Evolutionary conservation across 371 early-diverging fungal species (phyloP), one percentile per base, ranked within the genome.

Genomic region (Lichtheimia hyalospora): DNA sequence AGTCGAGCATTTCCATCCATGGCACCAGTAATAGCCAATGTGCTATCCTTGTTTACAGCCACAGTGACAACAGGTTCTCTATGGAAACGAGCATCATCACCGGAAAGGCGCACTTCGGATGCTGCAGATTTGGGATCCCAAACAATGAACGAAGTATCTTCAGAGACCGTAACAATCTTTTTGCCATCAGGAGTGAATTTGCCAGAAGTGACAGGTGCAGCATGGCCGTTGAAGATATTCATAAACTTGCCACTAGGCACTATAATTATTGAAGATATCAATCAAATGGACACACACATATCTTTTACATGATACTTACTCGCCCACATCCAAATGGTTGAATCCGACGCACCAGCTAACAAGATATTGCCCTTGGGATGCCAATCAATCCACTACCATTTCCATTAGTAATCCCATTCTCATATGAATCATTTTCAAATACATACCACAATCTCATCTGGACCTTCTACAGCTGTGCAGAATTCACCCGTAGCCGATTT

Each of bases 251-350:
- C 96, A 6, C 80, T 81, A 3, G 95, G 96, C 73, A 95, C 82
- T 67, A 58, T n/a, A 20, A 40, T 5, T n/a, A 3, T 16, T n/a
- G n/a, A 46, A 46, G 13, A 5, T 43, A 24, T 50, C 10, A 50
- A 21, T 20, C 3, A 3, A 24, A 18, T 50, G 24, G 20, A 3
- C 12, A 24, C 21, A 24, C 27, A n/a, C n/a, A n/a, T n/a, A 24
- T 41, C 24, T 10, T 2, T 15, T 60, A 18, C 18, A 50, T 14
- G 15, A 25, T 43, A 69, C 73, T 64, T 77, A 82, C 82, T 73
- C 8, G 90, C 88, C 93, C 93, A 95, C 96, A 97, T 95, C 97
- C 97, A 97, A 53, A 97, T 70, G 2, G 92, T 91, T 1, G 90
- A 89, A 72, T 98, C 99, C 21, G 74, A 78, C 27, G 91, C 84